Conservation (phyloP, 345 rosid genomes). For the Citrus mangshanensis region DNA sequence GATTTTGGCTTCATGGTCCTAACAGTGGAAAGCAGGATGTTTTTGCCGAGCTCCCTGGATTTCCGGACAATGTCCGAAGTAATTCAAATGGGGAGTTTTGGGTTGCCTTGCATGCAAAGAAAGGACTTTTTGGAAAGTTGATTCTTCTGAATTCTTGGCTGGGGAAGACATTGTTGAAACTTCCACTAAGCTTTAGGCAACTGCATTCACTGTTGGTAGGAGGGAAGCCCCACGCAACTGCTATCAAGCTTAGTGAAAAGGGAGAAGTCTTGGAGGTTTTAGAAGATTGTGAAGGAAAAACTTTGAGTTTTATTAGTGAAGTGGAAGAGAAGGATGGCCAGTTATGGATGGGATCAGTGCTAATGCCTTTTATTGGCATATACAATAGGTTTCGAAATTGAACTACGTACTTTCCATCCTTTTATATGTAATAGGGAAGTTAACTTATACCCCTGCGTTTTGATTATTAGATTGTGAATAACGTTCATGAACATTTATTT, state of each 20-base stretch:
- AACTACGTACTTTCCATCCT: no score
- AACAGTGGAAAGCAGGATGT: slow-evolving; percentile 34
- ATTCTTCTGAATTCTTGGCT: slow-evolving; percentile 35
- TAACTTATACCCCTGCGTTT: no score
- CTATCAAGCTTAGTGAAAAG: slow-evolving; percentile 48
- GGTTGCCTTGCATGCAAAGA: slow-evolving; percentile 75
- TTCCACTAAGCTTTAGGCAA: slow-evolving; percentile 43
- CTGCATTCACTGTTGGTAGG: slow-evolving; percentile 56
- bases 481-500: no score
- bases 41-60: slow-evolving; percentile 59
- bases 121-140: slow-evolving; percentile 40
- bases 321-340: slow-evolving; percentile 63
- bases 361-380: slow-evolving; percentile 57
- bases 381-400: slow-evolving; percentile 29
- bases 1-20: slow-evolving; percentile 50
- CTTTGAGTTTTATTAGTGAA: slow-evolving; percentile 61
- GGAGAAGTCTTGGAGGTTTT: slow-evolving; percentile 51
- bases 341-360: slow-evolving; percentile 69
- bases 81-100: slow-evolving; percentile 60
- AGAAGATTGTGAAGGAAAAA: slow-evolving; percentile 54
- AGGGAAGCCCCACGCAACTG: slow-evolving; percentile 58
- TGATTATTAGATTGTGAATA: no score
- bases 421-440: no score
- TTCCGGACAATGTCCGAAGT: slow-evolving; percentile 65
- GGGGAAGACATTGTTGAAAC: slow-evolving; percentile 39